These are phyloP conservation scores for Wolfiporia cocos DNA, from an alignment of 1,284 basidiomycete species.

Conservation along the genomic window DNA sequence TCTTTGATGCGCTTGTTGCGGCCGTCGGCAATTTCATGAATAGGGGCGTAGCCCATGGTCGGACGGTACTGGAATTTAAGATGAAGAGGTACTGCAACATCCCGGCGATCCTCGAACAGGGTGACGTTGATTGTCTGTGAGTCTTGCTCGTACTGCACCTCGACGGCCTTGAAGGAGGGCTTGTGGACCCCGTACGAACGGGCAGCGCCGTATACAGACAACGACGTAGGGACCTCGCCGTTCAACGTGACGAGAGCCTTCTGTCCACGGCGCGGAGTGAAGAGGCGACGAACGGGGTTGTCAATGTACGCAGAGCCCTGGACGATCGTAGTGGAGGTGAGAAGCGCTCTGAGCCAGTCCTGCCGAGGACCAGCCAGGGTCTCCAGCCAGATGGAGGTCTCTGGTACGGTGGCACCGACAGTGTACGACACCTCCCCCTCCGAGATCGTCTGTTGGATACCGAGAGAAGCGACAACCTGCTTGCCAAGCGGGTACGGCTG, in stretches of 20 bases:
- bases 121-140: conserved; percentile 67
- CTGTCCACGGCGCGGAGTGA: conserved; percentile 79
- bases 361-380: conserved; percentile 76
- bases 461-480: conserved; percentile 25
- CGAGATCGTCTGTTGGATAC: conserved; percentile 42
- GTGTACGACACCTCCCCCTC: conserved; percentile 50
- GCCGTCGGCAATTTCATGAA: conserved; percentile 84
- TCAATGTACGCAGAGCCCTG: conserved; percentile 82
- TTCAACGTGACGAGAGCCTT: conserved; percentile 58
- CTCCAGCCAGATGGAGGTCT: conserved; percentile 76
- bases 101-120: conserved; percentile 81
- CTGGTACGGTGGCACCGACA: conserved; percentile 53
- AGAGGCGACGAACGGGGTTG: conserved; percentile 87
- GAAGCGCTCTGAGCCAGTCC: conserved; percentile 84
- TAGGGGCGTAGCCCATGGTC: conserved; percentile 85
- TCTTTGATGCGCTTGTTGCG: conserved; percentile 93
- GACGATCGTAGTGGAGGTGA: conserved; percentile 79
- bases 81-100: conserved; percentile 72
- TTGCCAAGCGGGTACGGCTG: conserved; percentile 33
- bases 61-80: conserved; percentile 88
- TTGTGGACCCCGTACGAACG: conserved; percentile 79
- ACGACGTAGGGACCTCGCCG: conserved; percentile 43
- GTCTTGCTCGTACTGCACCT: conserved; percentile 57
- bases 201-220: conserved; percentile 71
- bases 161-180: conserved; percentile 77